Base-by-base conservation (phyloP, 164 flowering plant species). In the Tetrastigma voinierianum region DNA sequence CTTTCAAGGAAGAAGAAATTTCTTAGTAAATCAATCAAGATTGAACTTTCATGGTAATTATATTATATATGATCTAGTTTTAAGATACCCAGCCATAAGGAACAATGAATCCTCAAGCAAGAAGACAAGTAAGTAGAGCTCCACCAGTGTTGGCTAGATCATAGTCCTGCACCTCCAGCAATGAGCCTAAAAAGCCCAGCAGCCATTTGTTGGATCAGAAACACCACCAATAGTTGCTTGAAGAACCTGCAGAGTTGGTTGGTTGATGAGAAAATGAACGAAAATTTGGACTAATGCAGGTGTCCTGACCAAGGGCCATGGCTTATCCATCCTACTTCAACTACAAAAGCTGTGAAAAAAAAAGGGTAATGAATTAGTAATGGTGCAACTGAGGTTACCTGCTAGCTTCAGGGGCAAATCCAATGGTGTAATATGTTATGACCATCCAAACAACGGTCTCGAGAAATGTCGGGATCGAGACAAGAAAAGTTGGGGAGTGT, bases 371-470 rank as follows among this genome's bases (percentile, higher is more conserved):
- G 9, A 21, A 13, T 52, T 46, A 15, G 24, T 13, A 3, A 3
- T 15, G 6, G 17, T 10, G 1, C 18, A 51, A 17, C 40, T 57
- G 11, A 57, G 12, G 4, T 57, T 73, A 90, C 99, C 97, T 87
- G 89, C 85, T 77, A 44, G 96, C 86, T 68, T 93, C 96, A 8
- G 98, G 98, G 3, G 98, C 92, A 61, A 88, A 96, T 44, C 99
- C 99, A 2, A 93, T 87, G 44, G 92, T 74, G 74, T 82, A 93
- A 63, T 96, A 96, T 0, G 97, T 83, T 16, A 82, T 55, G 44
- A 66, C 68, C 72, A 83, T 74, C 96, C 96, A 96, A 68, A 88
- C 86, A 7, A 77, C 17, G 3, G 97, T 67, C 63, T 96, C 99
- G 9, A 90, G 46, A 1, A 88, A 91, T 2, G 87, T 86, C 0